Evolutionary conservation across 2,329 filamentous ascomycete species (phyloP), one percentile per base, ranked within the genome.

Genomic region (Purpureocillium lavendulum): DNA sequence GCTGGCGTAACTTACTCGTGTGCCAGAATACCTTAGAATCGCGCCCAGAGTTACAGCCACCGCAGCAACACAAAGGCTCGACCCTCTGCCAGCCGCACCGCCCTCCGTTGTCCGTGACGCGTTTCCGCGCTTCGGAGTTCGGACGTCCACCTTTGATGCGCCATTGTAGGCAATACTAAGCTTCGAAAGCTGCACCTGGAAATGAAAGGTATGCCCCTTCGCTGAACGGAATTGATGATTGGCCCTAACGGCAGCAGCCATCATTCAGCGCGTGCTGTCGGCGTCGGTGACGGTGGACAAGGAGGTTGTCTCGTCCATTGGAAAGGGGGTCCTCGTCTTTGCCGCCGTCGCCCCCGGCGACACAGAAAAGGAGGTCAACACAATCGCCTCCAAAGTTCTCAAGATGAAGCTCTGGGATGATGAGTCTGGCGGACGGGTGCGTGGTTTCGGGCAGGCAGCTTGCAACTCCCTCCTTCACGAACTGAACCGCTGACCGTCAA

Each of bases 281-380:
- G 90, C 90, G 44, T 96, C 90, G 7, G 92, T 98, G 52, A 92
- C 88, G 2, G 90, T 98, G 38, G 89, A 98, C 57, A 84, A 87
- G 56, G 75, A 94, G 58, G 67, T 95, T 24, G 77, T 98, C 34
- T 97, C 92, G 1, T 85, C 84, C 3, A 97, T 98, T 53, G 87
- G 87, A 43, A 86, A 83, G 62, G 92, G 92, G 24, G 67, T 98
- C 33, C 71, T 98, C 7, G 87, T 97, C 26, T 84, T 98, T 58
- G 90, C 90, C 16, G 92, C 89, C 18, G 80, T 98, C 33, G 88
- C 84, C 26, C 89, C 87, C 31, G 84, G 89, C 40, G 92, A 98
- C 57, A 94, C 87, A 3, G 75, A 84, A 50, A 94, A 89, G 58
- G 89, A 97, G 60, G 84, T 82, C 21, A 86, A 95, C 49, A 74